Evolutionary conservation across 2,329 filamentous ascomycete genomes (phyloP).

Genomic region (Aspergillus sergii): DNA sequence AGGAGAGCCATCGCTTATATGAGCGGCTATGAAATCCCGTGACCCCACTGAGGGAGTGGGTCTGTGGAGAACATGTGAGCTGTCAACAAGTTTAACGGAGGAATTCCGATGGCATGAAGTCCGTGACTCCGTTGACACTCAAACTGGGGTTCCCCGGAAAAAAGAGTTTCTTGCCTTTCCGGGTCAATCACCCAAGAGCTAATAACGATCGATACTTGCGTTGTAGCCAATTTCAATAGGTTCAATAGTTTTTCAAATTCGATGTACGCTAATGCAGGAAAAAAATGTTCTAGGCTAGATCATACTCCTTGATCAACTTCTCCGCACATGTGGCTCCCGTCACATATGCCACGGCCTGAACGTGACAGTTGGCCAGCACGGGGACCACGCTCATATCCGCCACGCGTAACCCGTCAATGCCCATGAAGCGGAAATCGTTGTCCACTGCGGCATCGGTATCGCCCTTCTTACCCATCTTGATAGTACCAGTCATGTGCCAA

Average conservation of each 20-base stretch:
- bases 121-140: neutral
- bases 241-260: neutral
- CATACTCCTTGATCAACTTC: conserved; percentile 51
- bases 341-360: conserved; percentile 57
- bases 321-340: conserved; percentile 57
- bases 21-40: neutral
- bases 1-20: neutral
- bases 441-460: conserved; percentile 54
- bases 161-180: neutral
- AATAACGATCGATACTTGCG: neutral
- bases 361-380: conserved; percentile 51
- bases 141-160: neutral
- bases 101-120: neutral
- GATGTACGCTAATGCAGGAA: neutral
- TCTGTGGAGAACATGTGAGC: neutral
- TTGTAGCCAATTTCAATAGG: neutral
- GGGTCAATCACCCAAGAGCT: neutral
- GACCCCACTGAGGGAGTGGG: neutral
- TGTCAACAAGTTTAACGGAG: neutral
- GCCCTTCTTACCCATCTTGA: conserved; percentile 56
- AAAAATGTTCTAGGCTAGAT: conserved; percentile 22
- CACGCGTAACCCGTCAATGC: conserved; percentile 42
- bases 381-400: conserved; percentile 49
- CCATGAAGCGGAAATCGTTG: conserved; percentile 41
- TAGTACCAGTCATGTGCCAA: conserved; percentile 61